phyloP scores from a whole-genome alignment of 345 rosid species.

The Gossypium longicalyx region DNA sequence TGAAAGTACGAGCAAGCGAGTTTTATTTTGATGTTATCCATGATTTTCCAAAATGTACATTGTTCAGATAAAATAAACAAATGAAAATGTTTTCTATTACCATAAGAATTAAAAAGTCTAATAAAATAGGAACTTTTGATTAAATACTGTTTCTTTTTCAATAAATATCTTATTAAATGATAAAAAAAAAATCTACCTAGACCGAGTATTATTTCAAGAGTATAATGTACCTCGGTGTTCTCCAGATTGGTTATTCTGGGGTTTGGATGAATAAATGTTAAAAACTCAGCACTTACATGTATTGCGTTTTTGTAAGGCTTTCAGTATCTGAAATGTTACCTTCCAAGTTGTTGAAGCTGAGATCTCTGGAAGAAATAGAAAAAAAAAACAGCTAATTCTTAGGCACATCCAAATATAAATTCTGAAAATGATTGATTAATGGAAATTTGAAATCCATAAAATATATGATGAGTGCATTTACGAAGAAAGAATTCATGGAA shows the following conservation, averaged over 20 bases:
- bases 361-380: conserved; percentile 35
- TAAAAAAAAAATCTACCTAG: background rate
- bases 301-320: conserved; percentile 19
- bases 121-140: background rate
- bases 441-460: background rate
- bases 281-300: conserved; percentile 32
- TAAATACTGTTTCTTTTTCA: background rate
- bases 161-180: background rate
- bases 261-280: background rate
- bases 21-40: background rate
- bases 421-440: background rate
- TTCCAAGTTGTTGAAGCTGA: conserved; percentile 47
- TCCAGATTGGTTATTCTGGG: background rate
- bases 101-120: background rate
- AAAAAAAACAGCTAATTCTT: background rate
- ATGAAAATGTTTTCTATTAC: background rate
- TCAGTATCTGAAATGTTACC: conserved; percentile 35
- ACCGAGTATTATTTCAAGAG: background rate
- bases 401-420: background rate
- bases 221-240: background rate
- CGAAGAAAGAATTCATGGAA: background rate
- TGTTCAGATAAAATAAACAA: background rate
- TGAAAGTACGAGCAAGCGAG: background rate
- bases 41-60: background rate
- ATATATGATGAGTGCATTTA: background rate